Conservation (phyloP, 768 basidiomycete species). For the Calocera viscosa region DNA sequence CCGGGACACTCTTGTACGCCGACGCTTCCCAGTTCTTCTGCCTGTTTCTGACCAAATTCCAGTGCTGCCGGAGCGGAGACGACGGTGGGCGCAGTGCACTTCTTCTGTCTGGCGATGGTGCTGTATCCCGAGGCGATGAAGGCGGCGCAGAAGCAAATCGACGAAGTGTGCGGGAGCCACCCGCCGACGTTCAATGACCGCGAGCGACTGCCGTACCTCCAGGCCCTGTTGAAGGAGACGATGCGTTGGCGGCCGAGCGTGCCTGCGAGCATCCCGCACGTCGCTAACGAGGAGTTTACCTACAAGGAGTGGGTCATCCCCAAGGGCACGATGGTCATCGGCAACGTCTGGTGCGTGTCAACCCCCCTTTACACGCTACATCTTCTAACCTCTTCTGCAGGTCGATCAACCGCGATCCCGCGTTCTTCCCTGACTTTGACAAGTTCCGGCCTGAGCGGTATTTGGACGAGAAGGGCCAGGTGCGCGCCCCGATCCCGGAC, state of each 20-base stretch:
- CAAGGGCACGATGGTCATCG: background rate
- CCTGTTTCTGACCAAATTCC: background rate
- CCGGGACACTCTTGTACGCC: background rate
- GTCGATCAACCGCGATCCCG: background rate
- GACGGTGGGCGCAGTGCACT: slow-evolving; percentile 2
- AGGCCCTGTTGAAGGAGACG: slow-evolving; percentile 17
- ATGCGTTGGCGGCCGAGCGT: slow-evolving; percentile 15
- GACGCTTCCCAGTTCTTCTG: background rate
- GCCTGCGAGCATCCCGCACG: slow-evolving; percentile 10
- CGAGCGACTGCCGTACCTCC: slow-evolving; percentile 16
- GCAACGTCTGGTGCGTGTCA: slow-evolving; percentile 3
- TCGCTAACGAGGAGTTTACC: background rate
- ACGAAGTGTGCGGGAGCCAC: slow-evolving; percentile 14
- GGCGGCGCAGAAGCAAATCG: slow-evolving; percentile 15
- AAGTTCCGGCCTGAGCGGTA: background rate
- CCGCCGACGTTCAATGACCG: slow-evolving; percentile 13
- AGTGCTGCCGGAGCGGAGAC: background rate
- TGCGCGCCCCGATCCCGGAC: background rate
- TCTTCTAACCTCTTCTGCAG: background rate
- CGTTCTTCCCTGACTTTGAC: background rate
- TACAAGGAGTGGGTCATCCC: slow-evolving; percentile 4
- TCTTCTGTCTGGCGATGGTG: slow-evolving; percentile 6
- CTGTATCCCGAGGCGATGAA: slow-evolving; percentile 13
- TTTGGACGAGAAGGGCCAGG: background rate
- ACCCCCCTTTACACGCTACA: background rate